Evolutionary conservation across 768 basidiomycete species (phyloP), one percentile per base, ranked within the genome.

Genomic region (Hericium erinaceus): DNA sequence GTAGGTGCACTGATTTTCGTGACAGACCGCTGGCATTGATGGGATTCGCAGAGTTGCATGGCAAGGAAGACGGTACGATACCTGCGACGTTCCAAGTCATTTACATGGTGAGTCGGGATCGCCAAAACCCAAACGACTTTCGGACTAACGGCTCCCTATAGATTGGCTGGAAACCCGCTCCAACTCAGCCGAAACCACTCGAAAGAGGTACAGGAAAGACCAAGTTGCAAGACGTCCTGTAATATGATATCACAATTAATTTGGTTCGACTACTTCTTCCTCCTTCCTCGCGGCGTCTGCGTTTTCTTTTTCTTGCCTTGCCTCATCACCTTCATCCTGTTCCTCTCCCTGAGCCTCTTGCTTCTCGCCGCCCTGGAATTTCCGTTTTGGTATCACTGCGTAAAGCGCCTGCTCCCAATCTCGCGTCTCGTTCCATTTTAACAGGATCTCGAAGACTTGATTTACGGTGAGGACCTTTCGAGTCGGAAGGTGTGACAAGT

Each of bases 401-500:
- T 89, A 82, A 54, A 99, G 80, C 0, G 97, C 91, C 57, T 82
- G 70, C 66, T 89, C 83, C 97, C 97, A 99, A 64, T 87, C 79
- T 60, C 81, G 78, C 13, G 80, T 83, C 66, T 92, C 89, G n/a
- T 87, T 80, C 89, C 92, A 98, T 63, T 85, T 83, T 18, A 94
- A 70, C 57, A 99, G 76, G 62, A 98, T 97, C 70, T 95, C 92
- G 67, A 95, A 90, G 46, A 80, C 82, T 73, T 98, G 97, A 70
- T 99, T 98, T 55, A 99, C 94, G 1, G 97, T 99, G 61, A 99
- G 77, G 37, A 99, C 93, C 66, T 98, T 98, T 60, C 97, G 84
- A 10, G 95, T 94, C 37, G 86, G 80, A 57, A 99, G 75, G 51
- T 87, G 80, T 48, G 86, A 78, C 39, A 98, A 75, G 69, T 91